Evolutionary conservation across 2,329 filamentous ascomycete species (phyloP), one percentile per base, ranked within the genome.

Genomic region (Botrytis deweyae): DNA sequence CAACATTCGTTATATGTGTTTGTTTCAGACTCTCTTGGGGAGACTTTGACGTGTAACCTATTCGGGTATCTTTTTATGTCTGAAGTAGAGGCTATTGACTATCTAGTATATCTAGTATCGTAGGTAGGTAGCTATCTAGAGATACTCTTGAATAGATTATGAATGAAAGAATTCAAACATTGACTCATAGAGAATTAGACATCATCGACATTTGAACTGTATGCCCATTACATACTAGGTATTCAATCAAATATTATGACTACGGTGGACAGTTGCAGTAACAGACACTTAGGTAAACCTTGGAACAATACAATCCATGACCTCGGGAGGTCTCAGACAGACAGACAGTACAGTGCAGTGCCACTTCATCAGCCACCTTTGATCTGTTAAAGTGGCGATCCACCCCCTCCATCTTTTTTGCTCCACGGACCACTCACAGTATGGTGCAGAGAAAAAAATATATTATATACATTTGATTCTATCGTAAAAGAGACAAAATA

Each of bases 331-430:
- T 46, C 20, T 52, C 49, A 52, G 49, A n/a, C 49, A 52, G 49
- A n/a, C 49, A 52, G 49, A n/a, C 49, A 52, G 49, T 52, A 12
- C 49, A n/a, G 49, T 55, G 49, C 52, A 49, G 42, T 46, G 63
- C 63, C 63, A 65, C 63, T 46, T 33, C 38, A 58, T 29, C 52
- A 42, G 61, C 36, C 63, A 49, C 29, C 29, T 52, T 66, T 22
- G 6, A 52, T n/a, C 18, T 25, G 33, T 67, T 67, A 67, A 67
- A 67, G 64, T 67, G 64, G 64, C 64, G 20, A 40, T 67, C n/a
- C 42, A 44, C 10, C 49, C 66, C 65, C 65, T 29, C 25, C 49
- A 29, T 49, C 12, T 38, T 52, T 38, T 55, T 40, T n/a, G 18
- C 20, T 36, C 46, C 46, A 68, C 46, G 14, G 65, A 55, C 46